Evolutionary conservation across 306 rosid species (phyloP).

Genomic region (Cucurbita argyrosperma): DNA sequence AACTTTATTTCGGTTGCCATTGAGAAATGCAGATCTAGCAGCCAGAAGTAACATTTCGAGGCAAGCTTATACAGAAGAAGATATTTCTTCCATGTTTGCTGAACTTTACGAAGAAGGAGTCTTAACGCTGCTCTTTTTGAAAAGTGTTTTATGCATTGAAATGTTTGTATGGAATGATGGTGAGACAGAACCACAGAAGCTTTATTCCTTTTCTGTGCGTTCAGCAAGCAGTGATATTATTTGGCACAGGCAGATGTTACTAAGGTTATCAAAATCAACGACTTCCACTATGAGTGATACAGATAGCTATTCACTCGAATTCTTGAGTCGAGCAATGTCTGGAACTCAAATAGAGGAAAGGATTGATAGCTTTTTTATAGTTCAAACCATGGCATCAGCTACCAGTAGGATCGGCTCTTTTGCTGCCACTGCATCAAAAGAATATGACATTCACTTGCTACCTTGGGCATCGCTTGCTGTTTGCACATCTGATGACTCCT

Average conservation of each 20-base stretch:
- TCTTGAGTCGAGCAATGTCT: slow-evolving; percentile 41
- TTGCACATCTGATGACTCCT: slow-evolving; percentile 58
- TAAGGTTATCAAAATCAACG: slow-evolving; percentile 51
- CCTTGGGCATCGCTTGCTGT: slow-evolving; percentile 98
- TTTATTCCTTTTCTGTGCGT: slow-evolving; percentile 64
- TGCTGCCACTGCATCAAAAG: slow-evolving; percentile 74
- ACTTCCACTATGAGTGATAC: slow-evolving; percentile 31
- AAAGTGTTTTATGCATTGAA: slow-evolving; percentile 59
- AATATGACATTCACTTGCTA: slow-evolving; percentile 88
- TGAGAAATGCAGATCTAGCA: slow-evolving; percentile 71
- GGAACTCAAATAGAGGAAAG: slow-evolving; percentile 48
- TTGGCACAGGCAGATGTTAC: slow-evolving; percentile 70
- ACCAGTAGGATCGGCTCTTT: slow-evolving; percentile 81
- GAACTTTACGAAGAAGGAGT: slow-evolving; percentile 84
- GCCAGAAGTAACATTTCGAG: slow-evolving; percentile 74
- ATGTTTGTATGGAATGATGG: slow-evolving; percentile 68
- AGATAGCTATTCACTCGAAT: slow-evolving; percentile 60
- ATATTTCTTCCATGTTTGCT: slow-evolving; percentile 74
- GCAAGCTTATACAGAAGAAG: slow-evolving; percentile 70
- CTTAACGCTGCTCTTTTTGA: slow-evolving; percentile 70
- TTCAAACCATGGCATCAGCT: slow-evolving; percentile 72
- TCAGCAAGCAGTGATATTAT: slow-evolving; percentile 40
- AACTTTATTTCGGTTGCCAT: slow-evolving; percentile 85
- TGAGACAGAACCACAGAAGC: slow-evolving; percentile 52
- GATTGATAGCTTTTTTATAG: slow-evolving; percentile 59